phyloP scores from a whole-genome alignment of 83 land plant species.

The Picea abies region DNA sequence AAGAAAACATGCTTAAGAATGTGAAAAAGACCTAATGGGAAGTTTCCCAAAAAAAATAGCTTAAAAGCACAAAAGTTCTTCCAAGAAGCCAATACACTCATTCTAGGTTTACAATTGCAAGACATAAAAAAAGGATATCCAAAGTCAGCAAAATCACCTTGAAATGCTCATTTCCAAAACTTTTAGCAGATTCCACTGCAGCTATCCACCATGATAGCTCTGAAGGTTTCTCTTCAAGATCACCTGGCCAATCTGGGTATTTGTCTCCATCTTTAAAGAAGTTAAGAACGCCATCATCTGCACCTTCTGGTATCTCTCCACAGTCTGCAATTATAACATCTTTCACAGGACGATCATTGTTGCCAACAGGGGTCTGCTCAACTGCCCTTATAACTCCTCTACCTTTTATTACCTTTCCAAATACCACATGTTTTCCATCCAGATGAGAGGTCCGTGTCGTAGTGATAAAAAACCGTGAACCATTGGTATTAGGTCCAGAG shows the following conservation, averaged over 20 bases:
- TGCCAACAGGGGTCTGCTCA: slow-evolving; percentile 32
- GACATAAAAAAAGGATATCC: neutral
- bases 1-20: neutral
- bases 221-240: slow-evolving; percentile 57
- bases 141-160: slow-evolving; percentile 38
- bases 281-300: slow-evolving; percentile 57
- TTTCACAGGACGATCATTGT: slow-evolving; percentile 43
- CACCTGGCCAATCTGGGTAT: slow-evolving; percentile 77
- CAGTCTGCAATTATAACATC: slow-evolving; percentile 62
- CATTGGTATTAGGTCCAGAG: slow-evolving; percentile 26
- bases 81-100: neutral
- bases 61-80: neutral
- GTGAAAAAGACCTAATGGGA: neutral
- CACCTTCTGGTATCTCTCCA: slow-evolving; percentile 75
- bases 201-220: slow-evolving; percentile 74
- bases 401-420: slow-evolving; percentile 25
- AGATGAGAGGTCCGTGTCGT: slow-evolving; percentile 17
- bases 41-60: neutral
- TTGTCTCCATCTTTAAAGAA: slow-evolving; percentile 79
- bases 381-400: slow-evolving; percentile 20
- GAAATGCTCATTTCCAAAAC: slow-evolving; percentile 65
- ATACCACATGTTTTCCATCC: slow-evolving; percentile 33
- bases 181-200: slow-evolving; percentile 65
- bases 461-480: slow-evolving; percentile 30
- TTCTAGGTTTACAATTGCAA: neutral